Evolutionary conservation across 2,329 filamentous ascomycete species (phyloP).

Genomic region (Septoria petroselini): DNA sequence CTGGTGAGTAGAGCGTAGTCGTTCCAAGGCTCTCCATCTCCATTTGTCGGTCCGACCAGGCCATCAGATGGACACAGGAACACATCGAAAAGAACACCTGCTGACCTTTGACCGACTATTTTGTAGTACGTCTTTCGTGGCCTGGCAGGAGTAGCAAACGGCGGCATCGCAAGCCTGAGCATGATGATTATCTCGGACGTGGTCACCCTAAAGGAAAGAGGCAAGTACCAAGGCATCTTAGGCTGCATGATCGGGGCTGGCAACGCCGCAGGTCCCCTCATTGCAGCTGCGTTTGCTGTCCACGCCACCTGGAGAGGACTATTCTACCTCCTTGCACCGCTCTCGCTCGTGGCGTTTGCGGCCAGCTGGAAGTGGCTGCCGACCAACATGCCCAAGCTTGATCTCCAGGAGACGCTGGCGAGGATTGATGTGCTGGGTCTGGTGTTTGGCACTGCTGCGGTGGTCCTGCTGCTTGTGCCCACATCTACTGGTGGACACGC

Average conservation of each 20-base stretch:
- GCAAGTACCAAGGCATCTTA: conserved; percentile 49
- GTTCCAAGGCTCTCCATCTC: too few species aligned
- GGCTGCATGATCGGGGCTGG: conserved; percentile 47
- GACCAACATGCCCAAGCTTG: conserved; percentile 48
- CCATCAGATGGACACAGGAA: too few species aligned
- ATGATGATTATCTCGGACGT: conserved; percentile 64
- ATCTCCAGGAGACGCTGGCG: conserved; percentile 48
- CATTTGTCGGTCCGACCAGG: too few species aligned
- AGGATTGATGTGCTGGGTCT: conserved; percentile 61
- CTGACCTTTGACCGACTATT: too few species aligned
- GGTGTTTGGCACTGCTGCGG: conserved; percentile 53
- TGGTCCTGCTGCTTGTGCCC: conserved; percentile 61
- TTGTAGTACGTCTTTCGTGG: conserved; percentile 62
- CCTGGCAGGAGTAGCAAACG: conserved; percentile 59
- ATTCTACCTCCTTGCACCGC: conserved; percentile 53
- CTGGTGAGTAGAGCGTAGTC: too few species aligned
- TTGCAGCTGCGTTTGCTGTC: conserved; percentile 48
- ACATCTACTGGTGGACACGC: conserved; percentile 54
- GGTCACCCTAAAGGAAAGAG: conserved; percentile 57
- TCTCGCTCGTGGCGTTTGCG: conserved; percentile 48
- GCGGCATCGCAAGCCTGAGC: conserved; percentile 57
- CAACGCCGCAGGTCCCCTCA: conserved; percentile 48
- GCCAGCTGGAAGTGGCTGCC: conserved; percentile 53
- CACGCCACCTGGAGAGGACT: conserved; percentile 45
- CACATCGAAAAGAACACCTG: too few species aligned